Evolutionary conservation across 129 eudicot genomes (phyloP), one percentile per base, ranked within the genome.

Genomic region (Chrysanthemum makinoi): DNA sequence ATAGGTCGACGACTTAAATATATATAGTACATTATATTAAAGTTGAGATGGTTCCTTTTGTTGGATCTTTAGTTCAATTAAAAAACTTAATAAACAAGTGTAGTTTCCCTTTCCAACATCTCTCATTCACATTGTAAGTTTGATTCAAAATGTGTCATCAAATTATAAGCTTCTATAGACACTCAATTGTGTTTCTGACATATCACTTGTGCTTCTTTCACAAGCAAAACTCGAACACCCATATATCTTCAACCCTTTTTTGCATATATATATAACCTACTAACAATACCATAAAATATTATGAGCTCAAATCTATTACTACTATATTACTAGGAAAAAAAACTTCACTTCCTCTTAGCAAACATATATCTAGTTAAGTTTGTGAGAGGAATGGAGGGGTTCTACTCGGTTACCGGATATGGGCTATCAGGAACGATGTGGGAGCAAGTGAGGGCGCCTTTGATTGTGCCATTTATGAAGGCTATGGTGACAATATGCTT

Each of bases 401-500:
- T 54, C 26, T 7, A 44, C n/a, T 46, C 72, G 13, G 46, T 66
- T 8, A 65, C 62, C 30, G 82, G 82, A 12, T 15, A 26, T 6
- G 80, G 51, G 47, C 83, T 77, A 39, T 43, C 80, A 14, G 78
- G 78, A 33, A 16, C 77, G 14, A 70, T 88, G 12, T 86, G 94
- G 96, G 78, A 75, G 71, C 88, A 84, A 74, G 69, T 71, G 12
- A 89, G 70, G 75, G 80, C 78, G 11, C 96, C 96, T 18, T 22
- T 92, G 43, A 76, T 92, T 1, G 95, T 89, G 69, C 96, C 95
- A 0, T 56, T 88, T 76, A 79, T 92, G 68, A 83, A 70, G 55
- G 9, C 85, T 12, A 75, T 80, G 80, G 96, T 92, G 54, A 28
- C 39, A 30, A 22, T 86, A 63, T 92, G 96, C 66, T 75, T 89